A percentile compares a stretch with the other conserved stretches of the same genome.
Evolutionary conservation across 306 rosid species (phyloP).

Genomic region (Citrullus colocynthis): DNA sequence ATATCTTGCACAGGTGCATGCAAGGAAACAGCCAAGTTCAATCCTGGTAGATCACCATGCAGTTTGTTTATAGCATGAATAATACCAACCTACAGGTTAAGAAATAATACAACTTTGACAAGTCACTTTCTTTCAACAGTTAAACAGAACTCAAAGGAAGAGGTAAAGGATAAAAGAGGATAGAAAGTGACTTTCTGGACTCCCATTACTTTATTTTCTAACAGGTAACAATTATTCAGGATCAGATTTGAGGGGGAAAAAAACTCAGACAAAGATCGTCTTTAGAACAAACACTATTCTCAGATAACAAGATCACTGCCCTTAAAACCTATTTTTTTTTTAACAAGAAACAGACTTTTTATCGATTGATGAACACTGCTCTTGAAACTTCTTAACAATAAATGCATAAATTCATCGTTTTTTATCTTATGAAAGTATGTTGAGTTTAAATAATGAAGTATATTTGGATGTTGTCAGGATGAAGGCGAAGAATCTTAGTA

Average conservation of each 20-base stretch:
- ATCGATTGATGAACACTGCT: no score
- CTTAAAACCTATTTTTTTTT: neutral
- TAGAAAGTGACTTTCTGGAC: neutral
- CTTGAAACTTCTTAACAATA: neutral
- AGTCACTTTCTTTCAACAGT: neutral
- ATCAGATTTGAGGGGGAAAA: neutral
- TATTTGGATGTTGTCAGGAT: neutral
- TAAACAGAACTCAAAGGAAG: neutral
- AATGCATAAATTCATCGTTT: neutral
- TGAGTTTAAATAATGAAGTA: neutral
- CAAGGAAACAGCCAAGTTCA: constrained; percentile 91
- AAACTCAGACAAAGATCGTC: neutral
- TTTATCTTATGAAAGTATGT: neutral
- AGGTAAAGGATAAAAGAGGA: neutral
- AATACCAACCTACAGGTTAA: constrained; percentile 58
- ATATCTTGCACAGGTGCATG: constrained; percentile 91
- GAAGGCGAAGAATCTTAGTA: neutral
- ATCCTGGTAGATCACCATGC: constrained; percentile 77
- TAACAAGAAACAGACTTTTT: neutral
- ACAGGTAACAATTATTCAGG: neutral
- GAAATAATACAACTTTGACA: neutral
- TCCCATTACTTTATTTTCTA: neutral
- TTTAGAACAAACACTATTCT: neutral
- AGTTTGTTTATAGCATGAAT: constrained; percentile 85
- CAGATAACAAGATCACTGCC: neutral